These are phyloP conservation scores for Pythium guiyangense DNA, from an alignment of 352 stramenopile species.

Conservation along the genomic window DNA sequence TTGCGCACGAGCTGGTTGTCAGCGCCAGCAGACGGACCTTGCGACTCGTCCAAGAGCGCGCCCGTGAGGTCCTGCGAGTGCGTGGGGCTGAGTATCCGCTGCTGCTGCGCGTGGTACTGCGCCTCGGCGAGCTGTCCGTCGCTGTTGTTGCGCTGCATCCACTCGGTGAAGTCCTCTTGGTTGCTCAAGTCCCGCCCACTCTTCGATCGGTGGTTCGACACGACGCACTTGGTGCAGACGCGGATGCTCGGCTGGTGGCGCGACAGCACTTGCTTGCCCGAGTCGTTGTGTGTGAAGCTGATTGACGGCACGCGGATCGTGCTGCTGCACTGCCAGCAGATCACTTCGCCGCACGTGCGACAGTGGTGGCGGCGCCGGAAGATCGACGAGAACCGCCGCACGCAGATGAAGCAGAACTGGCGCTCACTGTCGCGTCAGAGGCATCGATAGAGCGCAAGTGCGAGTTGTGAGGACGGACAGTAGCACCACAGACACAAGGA, in stretches of 20 bases:
- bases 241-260: slow-evolving; percentile 79
- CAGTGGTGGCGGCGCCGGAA: slow-evolving; percentile 87
- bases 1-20: slow-evolving; percentile 40
- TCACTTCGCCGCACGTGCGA: slow-evolving; percentile 83
- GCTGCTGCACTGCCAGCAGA: slow-evolving; percentile 85
- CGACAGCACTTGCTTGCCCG: slow-evolving; percentile 71
- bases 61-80: slow-evolving; percentile 67
- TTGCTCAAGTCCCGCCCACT: slow-evolving; percentile 65
- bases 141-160: slow-evolving; percentile 60
- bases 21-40: not conserved
- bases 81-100: slow-evolving; percentile 44
- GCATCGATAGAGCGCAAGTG: slow-evolving; percentile 10
- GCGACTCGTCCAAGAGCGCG: slow-evolving; percentile 22
- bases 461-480: not conserved
- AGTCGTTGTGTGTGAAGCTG: slow-evolving; percentile 82
- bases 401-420: slow-evolving; percentile 79
- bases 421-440: slow-evolving; percentile 41
- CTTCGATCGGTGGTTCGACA: slow-evolving; percentile 72
- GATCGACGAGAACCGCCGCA: slow-evolving; percentile 78
- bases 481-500: not conserved
- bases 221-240: slow-evolving; percentile 80
- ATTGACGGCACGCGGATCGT: slow-evolving; percentile 82
- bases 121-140: slow-evolving; percentile 19
- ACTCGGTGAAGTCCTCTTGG: slow-evolving; percentile 79
- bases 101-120: slow-evolving; percentile 28